A percentile compares a stretch with the other conserved stretches of the same genome.
Conservation (phyloP, 1,284 basidiomycete species). For the Ustilago sp. region DNA sequence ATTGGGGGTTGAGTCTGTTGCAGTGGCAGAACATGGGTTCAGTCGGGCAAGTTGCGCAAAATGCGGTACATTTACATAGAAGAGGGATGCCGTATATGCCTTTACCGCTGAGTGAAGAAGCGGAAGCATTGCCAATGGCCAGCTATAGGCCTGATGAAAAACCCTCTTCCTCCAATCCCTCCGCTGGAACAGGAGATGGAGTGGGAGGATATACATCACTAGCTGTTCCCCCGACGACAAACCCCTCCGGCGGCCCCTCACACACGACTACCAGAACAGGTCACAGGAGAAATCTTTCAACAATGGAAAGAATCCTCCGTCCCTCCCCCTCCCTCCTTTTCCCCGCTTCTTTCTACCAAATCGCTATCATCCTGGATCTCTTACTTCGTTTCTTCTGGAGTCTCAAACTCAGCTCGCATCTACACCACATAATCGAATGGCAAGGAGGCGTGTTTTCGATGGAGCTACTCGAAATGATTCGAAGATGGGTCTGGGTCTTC, state of each 20-base stretch:
- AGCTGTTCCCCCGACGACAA: constrained; percentile 8
- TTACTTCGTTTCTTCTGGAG: constrained; percentile 94
- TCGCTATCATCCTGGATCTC: constrained; percentile 85
- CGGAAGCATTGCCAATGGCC: constrained; percentile 22
- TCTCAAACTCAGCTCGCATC: constrained; percentile 87
- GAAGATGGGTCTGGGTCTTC: constrained; percentile 97
- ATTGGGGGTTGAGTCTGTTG: constrained; percentile 92
- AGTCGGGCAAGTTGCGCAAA: constrained; percentile 22
- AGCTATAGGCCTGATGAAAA: constrained; percentile 27
- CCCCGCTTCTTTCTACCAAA: constrained; percentile 79
- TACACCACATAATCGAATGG: constrained; percentile 84
- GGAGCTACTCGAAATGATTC: constrained; percentile 87
- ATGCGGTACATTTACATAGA: constrained; percentile 35
- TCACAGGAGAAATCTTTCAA: constrained; percentile 20
- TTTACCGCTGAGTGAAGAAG: constrained; percentile 24
- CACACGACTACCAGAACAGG: neutral
- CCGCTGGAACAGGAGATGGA: neutral
- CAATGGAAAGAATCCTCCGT: constrained; percentile 34
- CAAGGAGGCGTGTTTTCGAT: constrained; percentile 88
- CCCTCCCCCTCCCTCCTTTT: constrained; percentile 31
- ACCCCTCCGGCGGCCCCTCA: constrained; percentile 9
- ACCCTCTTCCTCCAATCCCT: neutral
- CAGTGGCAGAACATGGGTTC: constrained; percentile 55
- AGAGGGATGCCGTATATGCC: constrained; percentile 35
- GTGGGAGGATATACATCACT: constrained; percentile 5